phyloP scores from a whole-genome alignment of 2,329 filamentous ascomycete genomes.

The Diaporthe amygdali region DNA sequence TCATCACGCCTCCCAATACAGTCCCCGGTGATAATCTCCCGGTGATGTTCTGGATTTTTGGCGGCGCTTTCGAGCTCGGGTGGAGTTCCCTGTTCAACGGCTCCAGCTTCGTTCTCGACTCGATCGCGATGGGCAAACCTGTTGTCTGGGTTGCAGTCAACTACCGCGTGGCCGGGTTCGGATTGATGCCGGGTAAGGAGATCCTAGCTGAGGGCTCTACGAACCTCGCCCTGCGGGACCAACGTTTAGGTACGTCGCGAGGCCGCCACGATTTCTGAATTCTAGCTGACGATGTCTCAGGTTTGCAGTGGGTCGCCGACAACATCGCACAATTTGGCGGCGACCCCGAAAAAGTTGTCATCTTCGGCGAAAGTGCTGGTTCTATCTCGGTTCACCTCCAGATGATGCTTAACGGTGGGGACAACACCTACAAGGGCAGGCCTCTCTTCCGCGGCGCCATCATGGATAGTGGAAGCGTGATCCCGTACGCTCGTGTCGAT shows the following conservation, averaged over 20 bases:
- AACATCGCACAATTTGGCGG: constrained; percentile 58
- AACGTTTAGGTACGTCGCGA: constrained; percentile 52
- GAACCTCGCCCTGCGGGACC: constrained; percentile 67
- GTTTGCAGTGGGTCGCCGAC: constrained; percentile 66
- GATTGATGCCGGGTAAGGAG: constrained; percentile 63
- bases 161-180: constrained; percentile 67
- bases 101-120: constrained; percentile 37
- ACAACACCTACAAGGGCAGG: constrained; percentile 67
- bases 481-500: constrained; percentile 58
- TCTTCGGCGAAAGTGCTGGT: constrained; percentile 67
- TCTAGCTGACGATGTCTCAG: neutral
- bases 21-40: constrained; percentile 50
- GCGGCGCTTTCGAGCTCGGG: constrained; percentile 52
- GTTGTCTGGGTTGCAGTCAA: constrained; percentile 70
- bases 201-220: constrained; percentile 58
- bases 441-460: constrained; percentile 69
- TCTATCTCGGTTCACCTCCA: constrained; percentile 68
- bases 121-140: constrained; percentile 52
- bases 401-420: constrained; percentile 64
- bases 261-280: too few relatives aligned
- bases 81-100: constrained; percentile 44
- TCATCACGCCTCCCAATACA: constrained; percentile 51
- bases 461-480: constrained; percentile 63
- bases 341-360: constrained; percentile 67
- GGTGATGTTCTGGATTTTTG: constrained; percentile 63